Conservation (phyloP, 1,139 yeast species). For the Taphrina sp. region DNA sequence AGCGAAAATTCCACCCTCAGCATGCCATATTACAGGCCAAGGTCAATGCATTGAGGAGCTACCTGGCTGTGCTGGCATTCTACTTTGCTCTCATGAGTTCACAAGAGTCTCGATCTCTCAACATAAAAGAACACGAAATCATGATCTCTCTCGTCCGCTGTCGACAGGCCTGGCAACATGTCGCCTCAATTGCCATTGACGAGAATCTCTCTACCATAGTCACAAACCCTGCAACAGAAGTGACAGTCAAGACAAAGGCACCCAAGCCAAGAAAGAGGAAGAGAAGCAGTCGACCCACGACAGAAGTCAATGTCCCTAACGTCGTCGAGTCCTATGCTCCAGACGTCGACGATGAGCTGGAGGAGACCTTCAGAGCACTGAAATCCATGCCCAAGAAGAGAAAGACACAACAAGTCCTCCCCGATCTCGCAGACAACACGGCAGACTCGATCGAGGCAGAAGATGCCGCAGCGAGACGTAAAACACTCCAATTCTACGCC, state of each 20-base stretch:
- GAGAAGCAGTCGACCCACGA: constrained; percentile 37
- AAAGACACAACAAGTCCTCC: constrained; percentile 40
- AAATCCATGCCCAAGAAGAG: constrained; percentile 39
- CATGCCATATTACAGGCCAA: constrained; percentile 43
- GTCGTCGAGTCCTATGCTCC: constrained; percentile 39
- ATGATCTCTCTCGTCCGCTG: constrained; percentile 35
- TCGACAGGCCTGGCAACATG: constrained; percentile 34
- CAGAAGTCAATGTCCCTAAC: constrained; percentile 35
- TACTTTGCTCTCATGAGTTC: constrained; percentile 72
- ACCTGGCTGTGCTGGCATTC: constrained; percentile 68
- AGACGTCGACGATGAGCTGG: constrained; percentile 45
- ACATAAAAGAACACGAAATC: constrained; percentile 58
- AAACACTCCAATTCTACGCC: constrained; percentile 88
- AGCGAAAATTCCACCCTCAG: constrained; percentile 23
- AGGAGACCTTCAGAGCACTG: constrained; percentile 55
- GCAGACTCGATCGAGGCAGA: constrained; percentile 78
- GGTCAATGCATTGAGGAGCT: constrained; percentile 68
- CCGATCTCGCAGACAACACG: constrained; percentile 61
- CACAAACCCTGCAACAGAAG: constrained; percentile 12
- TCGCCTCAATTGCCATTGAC: constrained; percentile 12
- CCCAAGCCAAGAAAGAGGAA: constrained; percentile 38
- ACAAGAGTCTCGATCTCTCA: constrained; percentile 56
- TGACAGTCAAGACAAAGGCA: constrained; percentile 37
- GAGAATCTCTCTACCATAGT: constrained; percentile 2
- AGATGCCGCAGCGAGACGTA: constrained; percentile 78